Base-by-base conservation (phyloP, 2,329 filamentous ascomycete genomes). In the Nemania bipapillata region DNA sequence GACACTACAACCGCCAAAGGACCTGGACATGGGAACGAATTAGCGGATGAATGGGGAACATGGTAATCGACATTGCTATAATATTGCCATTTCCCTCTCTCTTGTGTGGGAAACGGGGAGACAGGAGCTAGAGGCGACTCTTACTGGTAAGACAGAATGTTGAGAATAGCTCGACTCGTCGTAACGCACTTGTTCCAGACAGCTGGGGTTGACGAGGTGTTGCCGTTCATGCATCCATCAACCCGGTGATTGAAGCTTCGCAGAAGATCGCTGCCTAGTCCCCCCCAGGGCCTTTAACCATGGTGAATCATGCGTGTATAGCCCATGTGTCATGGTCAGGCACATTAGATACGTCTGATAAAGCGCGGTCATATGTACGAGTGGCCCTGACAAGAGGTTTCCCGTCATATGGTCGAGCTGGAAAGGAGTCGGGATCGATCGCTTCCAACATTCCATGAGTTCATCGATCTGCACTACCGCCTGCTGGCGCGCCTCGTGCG, bases 391-490 rank as follows among this genome's bases (percentile, higher is more conserved):
- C n/a, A n/a, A n/a, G n/a, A n/a, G 73, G 0, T 73, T 76, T 2
- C 74, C 68, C 2, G 74, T 67, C 4, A 81, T 75, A n/a, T 78
- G 71, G 1, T 79, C 80, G 2, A 82, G 74, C 20, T 76, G 77
- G 20, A 83, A 78, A 0, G 77, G 72, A 0, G 63, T 8, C 0
- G 81, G 80, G 2, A 82, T 76, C 1, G 75, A 74, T 17, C 73
- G 69, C 20, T 79, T 77, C 81, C 81, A 83, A 24, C 75, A 74
- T 15, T 80, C 76, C 1, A 83, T 74, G 71, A 81, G 77, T 17
- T 52, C 35, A 26, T 72, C 70, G 15, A 77, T 66, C 22, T 73
- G 65, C 5, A 58, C 28, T 3, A 81, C 75, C 0, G 78, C 76
- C 11, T 73, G 70, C 26, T 76, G 72, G 0, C 80, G 77, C 49